Conservation (phyloP, 192 early-diverging fungal genomes). For the Umbelopsis sp. region DNA sequence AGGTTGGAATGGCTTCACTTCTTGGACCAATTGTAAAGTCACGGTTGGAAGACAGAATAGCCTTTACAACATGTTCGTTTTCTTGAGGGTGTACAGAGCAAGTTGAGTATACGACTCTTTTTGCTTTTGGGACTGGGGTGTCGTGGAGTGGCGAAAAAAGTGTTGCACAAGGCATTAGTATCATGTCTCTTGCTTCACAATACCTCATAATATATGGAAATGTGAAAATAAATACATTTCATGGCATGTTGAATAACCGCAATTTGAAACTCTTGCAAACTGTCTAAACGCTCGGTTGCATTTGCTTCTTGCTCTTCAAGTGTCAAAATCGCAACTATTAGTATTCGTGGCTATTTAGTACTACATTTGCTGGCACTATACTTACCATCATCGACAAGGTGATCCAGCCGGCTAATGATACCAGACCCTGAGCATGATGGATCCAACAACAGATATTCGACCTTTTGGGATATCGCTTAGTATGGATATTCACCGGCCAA, state of each 20-base stretch:
- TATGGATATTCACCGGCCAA: no score
- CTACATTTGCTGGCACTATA: conserved; percentile 15
- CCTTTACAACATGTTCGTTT: conserved; percentile 93
- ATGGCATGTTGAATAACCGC: conserved; percentile 82
- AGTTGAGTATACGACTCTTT: conserved; percentile 91
- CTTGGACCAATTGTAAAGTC: conserved; percentile 60
- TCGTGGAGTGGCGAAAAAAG: neutral
- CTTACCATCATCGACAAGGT: conserved; percentile 70
- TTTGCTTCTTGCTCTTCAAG: conserved; percentile 23
- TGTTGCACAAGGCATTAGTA: no score
- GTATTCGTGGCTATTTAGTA: no score
- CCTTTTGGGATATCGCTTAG: conserved; percentile 27
- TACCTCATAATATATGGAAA: no score
- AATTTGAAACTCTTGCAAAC: conserved; percentile 87
- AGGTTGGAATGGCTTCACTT: conserved; percentile 69
- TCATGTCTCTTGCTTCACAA: neutral
- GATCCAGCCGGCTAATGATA: conserved; percentile 87
- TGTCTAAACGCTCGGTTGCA: conserved; percentile 61
- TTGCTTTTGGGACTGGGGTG: conserved; percentile 70
- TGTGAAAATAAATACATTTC: conserved; percentile 47
- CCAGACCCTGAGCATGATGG: conserved; percentile 97
- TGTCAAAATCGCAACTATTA: no score
- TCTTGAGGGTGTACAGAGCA: conserved; percentile 92
- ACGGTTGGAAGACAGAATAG: conserved; percentile 55
- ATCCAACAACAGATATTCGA: conserved; percentile 90